Conservation (phyloP, 805 yeast species). For the Zygosaccharomyces siamensis region DNA sequence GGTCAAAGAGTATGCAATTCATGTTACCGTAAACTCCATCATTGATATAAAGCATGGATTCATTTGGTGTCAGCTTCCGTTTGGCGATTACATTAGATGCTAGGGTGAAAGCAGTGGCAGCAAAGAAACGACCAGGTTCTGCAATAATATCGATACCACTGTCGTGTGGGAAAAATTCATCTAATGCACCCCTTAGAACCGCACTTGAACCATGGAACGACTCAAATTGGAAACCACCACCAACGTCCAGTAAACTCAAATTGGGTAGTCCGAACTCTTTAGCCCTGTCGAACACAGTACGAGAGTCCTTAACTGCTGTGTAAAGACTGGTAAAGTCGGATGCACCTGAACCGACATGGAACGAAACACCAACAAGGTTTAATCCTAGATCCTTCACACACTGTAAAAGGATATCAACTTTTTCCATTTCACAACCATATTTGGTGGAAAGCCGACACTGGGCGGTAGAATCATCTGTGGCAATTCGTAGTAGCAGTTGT, state of each 20-base stretch:
- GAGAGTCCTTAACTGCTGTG: constrained; percentile 70
- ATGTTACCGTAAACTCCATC: constrained; percentile 96
- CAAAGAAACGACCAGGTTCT: constrained; percentile 91
- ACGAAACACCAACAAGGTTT: constrained; percentile 77
- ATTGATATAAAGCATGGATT: constrained; percentile 77
- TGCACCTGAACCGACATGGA: constrained; percentile 96
- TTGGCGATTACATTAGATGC: constrained; percentile 85
- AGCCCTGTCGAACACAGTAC: constrained; percentile 60
- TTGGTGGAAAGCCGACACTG: constrained; percentile 83
- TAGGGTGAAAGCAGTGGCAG: constrained; percentile 77
- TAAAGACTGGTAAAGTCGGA: constrained; percentile 60
- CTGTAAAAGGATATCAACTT: constrained; percentile 51
- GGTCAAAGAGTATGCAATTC: constrained; percentile 91
- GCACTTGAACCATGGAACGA: constrained; percentile 56
- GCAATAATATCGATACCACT: constrained; percentile 58
- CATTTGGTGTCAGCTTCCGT: constrained; percentile 41
- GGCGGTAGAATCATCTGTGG: constrained; percentile 85
- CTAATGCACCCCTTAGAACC: constrained; percentile 53
- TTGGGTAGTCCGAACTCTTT: constrained; percentile 39
- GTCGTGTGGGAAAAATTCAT: constrained; percentile 51
- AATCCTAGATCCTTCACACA: constrained; percentile 59
- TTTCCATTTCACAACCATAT: constrained; percentile 70
- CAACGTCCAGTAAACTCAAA: constrained; percentile 69
- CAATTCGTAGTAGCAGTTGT: constrained; percentile 68
- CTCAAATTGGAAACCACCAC: constrained; percentile 82